phyloP scores from a whole-genome alignment of 2,329 filamentous ascomycete species.

The Colletotrichum sp. region DNA sequence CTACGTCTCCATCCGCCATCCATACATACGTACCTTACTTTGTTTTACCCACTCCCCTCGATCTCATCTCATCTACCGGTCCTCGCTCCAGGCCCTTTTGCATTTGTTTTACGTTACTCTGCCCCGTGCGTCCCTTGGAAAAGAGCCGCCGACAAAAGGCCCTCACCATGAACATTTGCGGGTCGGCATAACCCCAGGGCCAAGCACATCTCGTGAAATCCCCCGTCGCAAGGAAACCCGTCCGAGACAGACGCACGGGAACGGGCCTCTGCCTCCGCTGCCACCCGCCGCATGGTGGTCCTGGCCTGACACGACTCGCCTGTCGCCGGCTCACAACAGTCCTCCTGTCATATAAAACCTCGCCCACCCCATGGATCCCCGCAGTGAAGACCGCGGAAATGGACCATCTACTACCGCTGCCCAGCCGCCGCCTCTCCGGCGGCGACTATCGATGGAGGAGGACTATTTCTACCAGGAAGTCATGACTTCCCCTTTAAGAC shows the following conservation, averaged over 20 bases:
- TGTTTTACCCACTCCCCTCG: constrained; percentile 8
- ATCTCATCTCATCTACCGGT: constrained; percentile 22
- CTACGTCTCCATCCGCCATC: background rate
- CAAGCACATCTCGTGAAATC: constrained; percentile 21
- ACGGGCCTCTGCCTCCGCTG: constrained; percentile 19
- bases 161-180: constrained; percentile 22
- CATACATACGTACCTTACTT: background rate
- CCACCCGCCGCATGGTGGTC: constrained; percentile 20
- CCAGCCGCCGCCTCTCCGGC: constrained; percentile 43
- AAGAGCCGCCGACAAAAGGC: constrained; percentile 23
- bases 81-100: constrained; percentile 10
- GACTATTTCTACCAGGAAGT: constrained; percentile 58
- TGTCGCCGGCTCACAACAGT: constrained; percentile 7
- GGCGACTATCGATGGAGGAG: constrained; percentile 60
- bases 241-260: constrained; percentile 22
- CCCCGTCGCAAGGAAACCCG: constrained; percentile 15
- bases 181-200: constrained; percentile 20
- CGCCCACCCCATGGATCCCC: constrained; percentile 30
- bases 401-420: constrained; percentile 30
- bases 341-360: constrained; percentile 18
- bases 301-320: constrained; percentile 21
- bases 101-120: constrained; percentile 22
- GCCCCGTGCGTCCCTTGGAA: constrained; percentile 19
- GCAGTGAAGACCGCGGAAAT: constrained; percentile 22
- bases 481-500: constrained; percentile 49